These are phyloP conservation scores for Aureobasidium pullulans DNA, from an alignment of 2,329 filamentous ascomycete species.

Conservation along the genomic window DNA sequence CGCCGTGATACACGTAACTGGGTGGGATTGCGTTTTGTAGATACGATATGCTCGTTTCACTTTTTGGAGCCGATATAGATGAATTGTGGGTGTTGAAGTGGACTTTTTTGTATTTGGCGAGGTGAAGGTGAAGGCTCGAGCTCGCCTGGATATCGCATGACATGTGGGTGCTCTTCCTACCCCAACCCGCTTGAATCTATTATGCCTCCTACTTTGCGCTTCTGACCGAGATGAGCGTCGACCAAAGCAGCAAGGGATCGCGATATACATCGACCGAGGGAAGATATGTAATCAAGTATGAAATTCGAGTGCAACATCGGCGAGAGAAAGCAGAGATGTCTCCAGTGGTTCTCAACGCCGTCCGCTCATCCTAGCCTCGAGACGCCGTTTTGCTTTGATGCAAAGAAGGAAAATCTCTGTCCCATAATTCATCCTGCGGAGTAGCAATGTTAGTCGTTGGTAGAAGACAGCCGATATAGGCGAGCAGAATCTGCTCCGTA, in stretches of 20 bases:
- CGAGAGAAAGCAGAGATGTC: not conserved
- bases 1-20: not conserved
- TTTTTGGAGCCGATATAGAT: not conserved
- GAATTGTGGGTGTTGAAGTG: not conserved
- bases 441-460: slow-evolving; percentile 13
- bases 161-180: slow-evolving; percentile 1
- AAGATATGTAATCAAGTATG: not conserved
- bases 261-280: not conserved
- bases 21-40: not conserved
- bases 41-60: slow-evolving; percentile 3
- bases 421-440: not conserved
- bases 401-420: slow-evolving; percentile 6
- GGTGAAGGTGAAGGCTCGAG: slow-evolving; percentile 3
- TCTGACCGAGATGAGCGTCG: slow-evolving; percentile 1
- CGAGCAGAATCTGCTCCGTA: slow-evolving; percentile 10
- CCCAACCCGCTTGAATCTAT: slow-evolving; percentile 6
- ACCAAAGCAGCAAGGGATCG: not conserved
- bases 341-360: slow-evolving; percentile 1
- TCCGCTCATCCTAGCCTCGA: not conserved
- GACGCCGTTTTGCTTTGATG: slow-evolving; percentile 9
- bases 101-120: slow-evolving; percentile 2
- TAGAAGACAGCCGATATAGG: slow-evolving; percentile 4
- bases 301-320: not conserved
- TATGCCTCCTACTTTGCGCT: not conserved
- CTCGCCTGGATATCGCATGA: slow-evolving; percentile 2